These are phyloP conservation scores for Fusarium neocosmosporiellum DNA, from an alignment of 2,329 filamentous ascomycete genomes.

Conservation along the genomic window DNA sequence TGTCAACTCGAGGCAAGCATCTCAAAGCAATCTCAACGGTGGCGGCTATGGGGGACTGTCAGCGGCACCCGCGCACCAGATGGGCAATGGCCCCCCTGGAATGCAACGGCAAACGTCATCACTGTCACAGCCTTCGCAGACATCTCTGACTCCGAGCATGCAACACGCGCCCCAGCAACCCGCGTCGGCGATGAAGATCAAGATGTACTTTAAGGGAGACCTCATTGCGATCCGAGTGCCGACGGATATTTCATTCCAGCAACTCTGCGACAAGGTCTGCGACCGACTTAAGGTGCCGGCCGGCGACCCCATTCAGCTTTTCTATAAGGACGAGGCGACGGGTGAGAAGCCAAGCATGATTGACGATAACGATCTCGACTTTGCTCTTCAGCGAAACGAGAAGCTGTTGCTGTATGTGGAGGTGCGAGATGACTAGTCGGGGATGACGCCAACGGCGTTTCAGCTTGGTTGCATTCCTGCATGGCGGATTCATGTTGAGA, in stretches of 20 bases:
- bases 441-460: constrained; percentile 33
- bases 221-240: constrained; percentile 92
- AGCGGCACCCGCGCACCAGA: constrained; percentile 57
- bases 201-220: constrained; percentile 93
- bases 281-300: constrained; percentile 82
- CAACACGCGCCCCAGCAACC: constrained; percentile 50
- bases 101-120: constrained; percentile 42
- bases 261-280: constrained; percentile 84
- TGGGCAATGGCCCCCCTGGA: constrained; percentile 47
- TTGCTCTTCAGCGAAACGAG: constrained; percentile 84
- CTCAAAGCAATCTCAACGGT: constrained; percentile 71
- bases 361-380: constrained; percentile 83
- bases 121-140: constrained; percentile 57
- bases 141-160: constrained; percentile 60
- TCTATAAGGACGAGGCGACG: constrained; percentile 86
- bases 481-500: constrained; percentile 18
- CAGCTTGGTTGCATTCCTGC: constrained; percentile 31
- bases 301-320: constrained; percentile 79
- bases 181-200: constrained; percentile 82
- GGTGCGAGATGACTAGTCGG: constrained; percentile 48
- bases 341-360: constrained; percentile 79
- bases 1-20: constrained; percentile 72
- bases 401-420: constrained; percentile 85
- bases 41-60: constrained; percentile 65
- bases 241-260: constrained; percentile 79